phyloP scores from a whole-genome alignment of 2,329 filamentous ascomycete genomes.

The Penicillium sclerotiorum region DNA sequence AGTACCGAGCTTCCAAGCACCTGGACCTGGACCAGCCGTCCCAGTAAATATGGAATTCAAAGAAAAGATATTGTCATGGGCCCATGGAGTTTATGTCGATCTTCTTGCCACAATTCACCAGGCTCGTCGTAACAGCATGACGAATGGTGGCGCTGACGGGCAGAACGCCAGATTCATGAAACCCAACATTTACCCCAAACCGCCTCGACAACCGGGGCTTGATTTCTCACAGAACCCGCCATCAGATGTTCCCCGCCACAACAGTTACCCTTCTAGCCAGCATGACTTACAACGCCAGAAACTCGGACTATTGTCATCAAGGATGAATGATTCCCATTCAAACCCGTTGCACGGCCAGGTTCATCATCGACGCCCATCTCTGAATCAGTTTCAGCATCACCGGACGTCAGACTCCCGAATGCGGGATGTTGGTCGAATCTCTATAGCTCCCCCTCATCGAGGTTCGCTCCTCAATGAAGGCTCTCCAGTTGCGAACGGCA shows the following conservation, averaged over 20 bases:
- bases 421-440: constrained; percentile 36
- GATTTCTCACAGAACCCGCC: constrained; percentile 47
- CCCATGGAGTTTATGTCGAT: constrained; percentile 73
- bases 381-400: constrained; percentile 28
- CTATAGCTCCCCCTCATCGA: constrained; percentile 36
- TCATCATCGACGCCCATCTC: constrained; percentile 28
- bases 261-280: constrained; percentile 41
- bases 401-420: constrained; percentile 31
- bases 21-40: constrained; percentile 22
- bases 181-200: constrained; percentile 64
- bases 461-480: constrained; percentile 35
- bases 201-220: constrained; percentile 59
- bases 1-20: constrained; percentile 25
- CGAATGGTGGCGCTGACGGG: constrained; percentile 47
- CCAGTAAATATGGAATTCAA: constrained; percentile 59
- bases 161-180: constrained; percentile 50
- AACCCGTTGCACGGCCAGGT: constrained; percentile 14
- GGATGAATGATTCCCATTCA: constrained; percentile 20
- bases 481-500: constrained; percentile 60
- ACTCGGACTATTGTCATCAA: constrained; percentile 13
- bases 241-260: constrained; percentile 32
- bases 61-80: constrained; percentile 68
- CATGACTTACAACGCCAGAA: constrained; percentile 33
- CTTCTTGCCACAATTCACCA: constrained; percentile 67
- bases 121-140: constrained; percentile 48